Evolutionary conservation across 129 eudicot species (phyloP).

Genomic region (Flaveria brownii): DNA sequence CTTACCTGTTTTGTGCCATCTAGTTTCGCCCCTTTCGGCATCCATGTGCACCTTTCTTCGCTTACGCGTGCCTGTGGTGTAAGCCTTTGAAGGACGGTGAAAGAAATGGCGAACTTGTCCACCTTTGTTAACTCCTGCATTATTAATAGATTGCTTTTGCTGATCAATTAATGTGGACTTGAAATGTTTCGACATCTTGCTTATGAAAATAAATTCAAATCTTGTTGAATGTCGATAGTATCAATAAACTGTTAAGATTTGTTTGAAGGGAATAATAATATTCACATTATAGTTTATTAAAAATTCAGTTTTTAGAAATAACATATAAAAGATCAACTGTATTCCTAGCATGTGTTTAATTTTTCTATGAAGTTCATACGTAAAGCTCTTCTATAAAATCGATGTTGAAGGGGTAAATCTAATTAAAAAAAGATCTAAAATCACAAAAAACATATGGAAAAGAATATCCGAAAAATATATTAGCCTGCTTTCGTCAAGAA

Average conservation of each 20-base stretch:
- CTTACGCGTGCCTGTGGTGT: slow-evolving; percentile 95
- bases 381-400: not conserved
- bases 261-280: too few relatives aligned
- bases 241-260: not conserved
- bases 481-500: not conserved
- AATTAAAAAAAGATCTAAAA: not conserved
- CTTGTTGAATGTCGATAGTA: not conserved
- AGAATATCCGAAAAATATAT: not conserved
- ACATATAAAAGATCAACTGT: not conserved
- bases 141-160: not conserved
- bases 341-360: not conserved
- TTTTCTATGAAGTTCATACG: not conserved
- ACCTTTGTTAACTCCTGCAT: slow-evolving; percentile 78
- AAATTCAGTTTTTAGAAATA: not conserved
- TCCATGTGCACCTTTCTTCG: slow-evolving; percentile 86
- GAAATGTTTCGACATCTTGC: not conserved
- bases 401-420: not conserved
- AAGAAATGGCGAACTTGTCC: slow-evolving; percentile 93
- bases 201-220: not conserved
- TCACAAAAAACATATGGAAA: not conserved
- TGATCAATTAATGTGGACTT: slow-evolving; percentile 8
- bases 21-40: slow-evolving; percentile 76
- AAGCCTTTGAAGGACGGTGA: slow-evolving; percentile 93
- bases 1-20: slow-evolving; percentile 99
- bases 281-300: not conserved